Base-by-base conservation (phyloP, 2,329 filamentous ascomycete genomes). In the Cephalotrichum gorgonifer region DNA sequence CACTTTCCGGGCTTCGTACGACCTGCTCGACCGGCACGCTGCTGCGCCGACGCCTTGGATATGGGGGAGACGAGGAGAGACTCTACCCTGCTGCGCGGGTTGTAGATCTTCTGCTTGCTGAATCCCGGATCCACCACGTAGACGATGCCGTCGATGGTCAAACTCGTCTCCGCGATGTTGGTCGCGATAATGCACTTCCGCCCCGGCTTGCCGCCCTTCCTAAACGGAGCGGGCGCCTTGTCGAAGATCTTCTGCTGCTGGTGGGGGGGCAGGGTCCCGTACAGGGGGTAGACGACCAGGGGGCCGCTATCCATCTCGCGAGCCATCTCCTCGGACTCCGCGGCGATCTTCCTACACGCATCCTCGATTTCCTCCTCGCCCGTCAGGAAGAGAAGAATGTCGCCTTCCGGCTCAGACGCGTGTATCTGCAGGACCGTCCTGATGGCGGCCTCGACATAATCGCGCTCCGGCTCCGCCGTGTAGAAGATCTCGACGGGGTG, bases 51-150 rank as follows among this genome's bases (percentile, higher is more conserved):
- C 23, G 93, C 93, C 66, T 96, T 97, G 51, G 90, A 97, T 57
- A 98, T 97, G 22, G 93, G 90, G 3, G 93, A 96, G 5, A 98
- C 91, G n/a, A 98, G 75, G 7, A 98, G 77, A 1, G 93, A 97
- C 69, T 98, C 93, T 55, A 98, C 90, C 65, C 93, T 83, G 58
- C 95, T 94, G 53, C 93, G 83, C 22, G 93, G 91, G 66, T 98
- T 97, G 74, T 97, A 98, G 54, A 97, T 93, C 69, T 97, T 98
- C 62, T 98, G 93, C 72, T 98, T 98, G 71, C 89, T 95, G 73
- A 98, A 98, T 31, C 93, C 93, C 2, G 93, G 91, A 61, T 98
- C 93, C n/a, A 98, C 91, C 30, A 98, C 93, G 61, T 96, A 98
- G 31, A 98, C 93, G 54, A 98, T 98, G 63, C 93, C 93, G 62